These are phyloP conservation scores for Moesziomyces antarcticus DNA, from an alignment of 1,284 basidiomycete genomes.

Conservation along the genomic window DNA sequence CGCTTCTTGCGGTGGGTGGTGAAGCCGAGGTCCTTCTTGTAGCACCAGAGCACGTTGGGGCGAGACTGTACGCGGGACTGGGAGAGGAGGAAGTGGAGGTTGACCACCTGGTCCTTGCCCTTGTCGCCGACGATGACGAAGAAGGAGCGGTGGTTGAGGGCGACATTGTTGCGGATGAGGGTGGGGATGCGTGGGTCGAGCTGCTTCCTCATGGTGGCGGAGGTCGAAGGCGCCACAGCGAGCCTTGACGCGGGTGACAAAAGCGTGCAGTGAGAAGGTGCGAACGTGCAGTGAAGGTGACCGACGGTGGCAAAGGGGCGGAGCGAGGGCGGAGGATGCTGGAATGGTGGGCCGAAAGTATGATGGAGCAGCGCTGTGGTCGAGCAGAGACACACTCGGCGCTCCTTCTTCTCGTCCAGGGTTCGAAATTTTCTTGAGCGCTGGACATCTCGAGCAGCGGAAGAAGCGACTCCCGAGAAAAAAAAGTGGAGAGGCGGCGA, in stretches of 20 bases:
- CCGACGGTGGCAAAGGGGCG: too few relatives aligned
- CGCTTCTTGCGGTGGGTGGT: conserved; percentile 89
- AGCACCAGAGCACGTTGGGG: conserved; percentile 64
- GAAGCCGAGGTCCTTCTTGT: conserved; percentile 66
- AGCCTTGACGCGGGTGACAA: not conserved
- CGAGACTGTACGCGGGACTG: conserved; percentile 59
- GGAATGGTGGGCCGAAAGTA: too few relatives aligned
- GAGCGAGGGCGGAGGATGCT: too few relatives aligned
- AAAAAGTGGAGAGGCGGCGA: conserved; percentile 1
- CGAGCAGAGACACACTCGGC: not conserved
- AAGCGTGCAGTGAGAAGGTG: not conserved
- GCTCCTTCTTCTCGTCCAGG: conserved; percentile 18
- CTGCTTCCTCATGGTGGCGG: conserved; percentile 63
- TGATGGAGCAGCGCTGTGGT: too few relatives aligned
- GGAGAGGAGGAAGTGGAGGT: conserved; percentile 83
- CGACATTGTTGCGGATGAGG: conserved; percentile 90
- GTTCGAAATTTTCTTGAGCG: conserved; percentile 13
- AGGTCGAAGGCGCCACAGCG: conserved; percentile 6
- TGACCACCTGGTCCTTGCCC: conserved; percentile 94
- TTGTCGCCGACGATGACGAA: conserved; percentile 97
- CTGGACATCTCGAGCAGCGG: not conserved
- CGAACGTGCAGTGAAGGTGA: not conserved
- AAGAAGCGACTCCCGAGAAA: conserved; percentile 17
- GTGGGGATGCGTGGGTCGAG: conserved; percentile 88
- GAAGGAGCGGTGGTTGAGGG: conserved; percentile 86